Evolutionary conservation across 2,329 filamentous ascomycete species (phyloP).

Genomic region (Sphaerostilbella broomeana): DNA sequence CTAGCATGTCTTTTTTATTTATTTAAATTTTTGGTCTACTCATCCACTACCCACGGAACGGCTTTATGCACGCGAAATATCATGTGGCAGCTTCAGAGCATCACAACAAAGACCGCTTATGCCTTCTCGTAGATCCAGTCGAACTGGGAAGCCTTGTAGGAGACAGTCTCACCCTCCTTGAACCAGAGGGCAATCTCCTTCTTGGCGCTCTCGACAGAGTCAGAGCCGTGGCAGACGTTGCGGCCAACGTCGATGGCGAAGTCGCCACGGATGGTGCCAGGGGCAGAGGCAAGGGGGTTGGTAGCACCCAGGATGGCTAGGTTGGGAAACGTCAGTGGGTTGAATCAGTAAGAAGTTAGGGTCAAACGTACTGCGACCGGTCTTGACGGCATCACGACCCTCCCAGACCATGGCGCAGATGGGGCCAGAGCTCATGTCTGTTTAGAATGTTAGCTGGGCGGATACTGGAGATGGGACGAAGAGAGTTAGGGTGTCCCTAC

Average conservation of each 20-base stretch:
- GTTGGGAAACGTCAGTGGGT: constrained; percentile 18
- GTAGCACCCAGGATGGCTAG: constrained; percentile 90
- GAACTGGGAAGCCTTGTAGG: constrained; percentile 77
- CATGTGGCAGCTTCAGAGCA: constrained; percentile 1
- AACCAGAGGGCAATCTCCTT: constrained; percentile 99
- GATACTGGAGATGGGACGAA: not conserved
- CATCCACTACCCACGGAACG: too few relatives aligned
- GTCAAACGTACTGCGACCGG: constrained; percentile 68
- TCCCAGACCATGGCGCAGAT: constrained; percentile 99
- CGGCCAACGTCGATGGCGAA: constrained; percentile 75
- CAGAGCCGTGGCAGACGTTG: constrained; percentile 99
- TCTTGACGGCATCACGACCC: constrained; percentile 98
- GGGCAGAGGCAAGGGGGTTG: constrained; percentile 91
- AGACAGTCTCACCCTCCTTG: constrained; percentile 76
- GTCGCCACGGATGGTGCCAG: constrained; percentile 97
- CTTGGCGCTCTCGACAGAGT: constrained; percentile 97
- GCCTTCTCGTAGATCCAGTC: constrained; percentile 97
- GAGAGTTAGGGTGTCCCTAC: constrained; percentile 47
- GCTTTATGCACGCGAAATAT: too few relatives aligned
- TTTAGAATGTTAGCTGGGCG: constrained; percentile 12
- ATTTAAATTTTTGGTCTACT: constrained; percentile 18
- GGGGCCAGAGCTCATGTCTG: constrained; percentile 95
- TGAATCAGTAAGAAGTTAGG: not conserved
- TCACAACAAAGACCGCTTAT: constrained; percentile 26
- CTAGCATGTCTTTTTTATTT: constrained; percentile 19